Evolutionary conservation across 306 rosid genomes (phyloP).

Genomic region (Vicia sativa): DNA sequence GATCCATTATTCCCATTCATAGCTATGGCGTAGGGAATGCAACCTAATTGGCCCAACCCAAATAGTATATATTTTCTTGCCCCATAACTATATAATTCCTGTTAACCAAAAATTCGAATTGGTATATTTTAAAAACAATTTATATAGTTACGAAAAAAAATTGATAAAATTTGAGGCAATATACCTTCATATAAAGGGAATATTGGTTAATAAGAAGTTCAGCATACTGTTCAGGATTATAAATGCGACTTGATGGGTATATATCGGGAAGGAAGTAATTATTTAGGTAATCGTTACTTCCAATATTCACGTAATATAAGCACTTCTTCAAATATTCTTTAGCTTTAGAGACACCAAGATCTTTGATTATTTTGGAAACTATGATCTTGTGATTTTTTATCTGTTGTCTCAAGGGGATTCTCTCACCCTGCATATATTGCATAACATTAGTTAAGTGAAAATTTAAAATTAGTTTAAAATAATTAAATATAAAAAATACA

Average conservation of each 20-base stretch:
- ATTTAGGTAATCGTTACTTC: slow-evolving; percentile 59
- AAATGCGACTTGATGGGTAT: slow-evolving; percentile 35
- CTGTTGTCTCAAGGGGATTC: slow-evolving; percentile 42
- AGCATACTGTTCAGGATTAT: slow-evolving; percentile 42
- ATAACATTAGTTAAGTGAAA: neutral
- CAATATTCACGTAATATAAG: slow-evolving; percentile 57
- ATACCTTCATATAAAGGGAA: slow-evolving; percentile 40
- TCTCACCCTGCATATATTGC: slow-evolving; percentile 44
- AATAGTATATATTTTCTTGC: slow-evolving; percentile 54
- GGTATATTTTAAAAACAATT: neutral
- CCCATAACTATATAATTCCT: slow-evolving; percentile 47
- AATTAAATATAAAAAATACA: too few relatives aligned
- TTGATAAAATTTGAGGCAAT: neutral
- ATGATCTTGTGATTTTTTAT: slow-evolving; percentile 38
- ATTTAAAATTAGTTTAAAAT: too few relatives aligned
- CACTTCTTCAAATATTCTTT: slow-evolving; percentile 41
- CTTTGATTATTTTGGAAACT: slow-evolving; percentile 6
- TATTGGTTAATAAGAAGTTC: slow-evolving; percentile 33
- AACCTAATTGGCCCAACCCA: slow-evolving; percentile 57
- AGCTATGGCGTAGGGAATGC: slow-evolving; percentile 32
- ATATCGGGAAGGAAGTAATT: slow-evolving; percentile 51
- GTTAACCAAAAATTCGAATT: neutral
- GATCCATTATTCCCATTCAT: neutral
- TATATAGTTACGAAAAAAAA: neutral
- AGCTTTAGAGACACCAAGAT: slow-evolving; percentile 3